phyloP scores from a whole-genome alignment of 495 filamentous ascomycete species.

The Pseudoneurospora amorphoporcata region DNA sequence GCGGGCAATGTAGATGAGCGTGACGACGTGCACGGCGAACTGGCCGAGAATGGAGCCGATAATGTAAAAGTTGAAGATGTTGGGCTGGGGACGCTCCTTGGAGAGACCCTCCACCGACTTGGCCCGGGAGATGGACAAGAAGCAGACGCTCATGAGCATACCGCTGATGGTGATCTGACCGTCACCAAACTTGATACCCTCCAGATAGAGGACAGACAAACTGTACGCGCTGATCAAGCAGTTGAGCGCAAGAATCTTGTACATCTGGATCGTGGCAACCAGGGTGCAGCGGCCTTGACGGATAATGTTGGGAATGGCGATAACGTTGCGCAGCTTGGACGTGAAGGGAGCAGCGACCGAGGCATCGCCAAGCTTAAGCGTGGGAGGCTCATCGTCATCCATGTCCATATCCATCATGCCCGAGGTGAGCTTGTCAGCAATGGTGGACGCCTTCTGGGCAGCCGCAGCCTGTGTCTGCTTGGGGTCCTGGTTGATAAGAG shows the following conservation, averaged over 20 bases:
- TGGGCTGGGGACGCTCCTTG: conserved; percentile 94
- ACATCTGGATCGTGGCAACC: conserved; percentile 99
- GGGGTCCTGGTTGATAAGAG: conserved; percentile 47
- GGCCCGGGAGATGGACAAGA: conserved; percentile 90
- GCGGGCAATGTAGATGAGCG: conserved; percentile 86
- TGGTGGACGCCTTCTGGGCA: conserved; percentile 56
- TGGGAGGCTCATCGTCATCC: conserved; percentile 82
- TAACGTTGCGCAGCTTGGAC: conserved; percentile 91
- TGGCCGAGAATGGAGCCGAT: conserved; percentile 96
- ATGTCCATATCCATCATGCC: conserved; percentile 87
- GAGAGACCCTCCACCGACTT: conserved; percentile 90
- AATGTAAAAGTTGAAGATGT: conserved; percentile 99
- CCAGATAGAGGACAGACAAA: conserved; percentile 88
- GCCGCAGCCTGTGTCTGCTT: conserved; percentile 52
- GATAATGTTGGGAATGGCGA: conserved; percentile 97
- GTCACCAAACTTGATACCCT: conserved; percentile 98
- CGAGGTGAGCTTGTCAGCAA: conserved; percentile 79
- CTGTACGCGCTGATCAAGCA: conserved; percentile 98
- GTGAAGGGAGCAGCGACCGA: conserved; percentile 97
- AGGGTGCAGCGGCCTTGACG: conserved; percentile 94
- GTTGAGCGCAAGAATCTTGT: conserved; percentile 98
- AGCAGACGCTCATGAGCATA: conserved; percentile 99
- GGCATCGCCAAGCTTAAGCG: conserved; percentile 95
- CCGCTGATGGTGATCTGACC: conserved; percentile 97
- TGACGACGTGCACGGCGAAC: conserved; percentile 91